phyloP scores from a whole-genome alignment of 768 basidiomycete genomes.

The Suillus lakei region DNA sequence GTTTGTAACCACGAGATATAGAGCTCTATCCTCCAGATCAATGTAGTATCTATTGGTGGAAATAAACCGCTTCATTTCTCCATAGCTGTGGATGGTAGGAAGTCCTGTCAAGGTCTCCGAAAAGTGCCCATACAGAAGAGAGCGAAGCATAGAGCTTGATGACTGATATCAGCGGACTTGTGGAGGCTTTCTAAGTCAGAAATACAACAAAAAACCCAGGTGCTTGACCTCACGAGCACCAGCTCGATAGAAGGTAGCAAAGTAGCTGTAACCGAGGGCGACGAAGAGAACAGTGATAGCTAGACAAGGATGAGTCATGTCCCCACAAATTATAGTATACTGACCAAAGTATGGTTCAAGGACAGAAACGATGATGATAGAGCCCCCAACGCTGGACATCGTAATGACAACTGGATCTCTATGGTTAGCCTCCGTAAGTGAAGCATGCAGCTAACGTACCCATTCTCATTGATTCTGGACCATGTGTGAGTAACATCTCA shows the following conservation, averaged over 20 bases:
- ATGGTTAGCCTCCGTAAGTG: background rate
- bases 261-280: slow-evolving; percentile 64
- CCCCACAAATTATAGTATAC: slow-evolving; percentile 22
- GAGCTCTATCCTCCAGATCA: slow-evolving; percentile 76
- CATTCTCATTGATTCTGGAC: slow-evolving; percentile 58
- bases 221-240: slow-evolving; percentile 77
- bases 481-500: background rate
- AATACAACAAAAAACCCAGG: slow-evolving; percentile 33
- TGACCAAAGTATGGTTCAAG: slow-evolving; percentile 66
- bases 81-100: slow-evolving; percentile 75
- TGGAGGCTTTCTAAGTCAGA: background rate
- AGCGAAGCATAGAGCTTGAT: slow-evolving; percentile 72
- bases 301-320: slow-evolving; percentile 21
- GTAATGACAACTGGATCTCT: slow-evolving; percentile 49
- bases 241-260: slow-evolving; percentile 69
- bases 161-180: background rate
- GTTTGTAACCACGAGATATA: slow-evolving; percentile 67
- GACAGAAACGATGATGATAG: slow-evolving; percentile 59
- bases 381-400: slow-evolving; percentile 54
- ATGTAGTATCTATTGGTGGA: slow-evolving; percentile 66
- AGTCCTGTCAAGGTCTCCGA: slow-evolving; percentile 77
- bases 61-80: slow-evolving; percentile 64
- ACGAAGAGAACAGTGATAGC: slow-evolving; percentile 61
- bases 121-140: slow-evolving; percentile 77
- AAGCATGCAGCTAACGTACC: slow-evolving; percentile 33